Evolutionary conservation across 2,329 filamentous ascomycete genomes (phyloP), one percentile per base, ranked within the genome.

Genomic region (Gyromitra esculenta): DNA sequence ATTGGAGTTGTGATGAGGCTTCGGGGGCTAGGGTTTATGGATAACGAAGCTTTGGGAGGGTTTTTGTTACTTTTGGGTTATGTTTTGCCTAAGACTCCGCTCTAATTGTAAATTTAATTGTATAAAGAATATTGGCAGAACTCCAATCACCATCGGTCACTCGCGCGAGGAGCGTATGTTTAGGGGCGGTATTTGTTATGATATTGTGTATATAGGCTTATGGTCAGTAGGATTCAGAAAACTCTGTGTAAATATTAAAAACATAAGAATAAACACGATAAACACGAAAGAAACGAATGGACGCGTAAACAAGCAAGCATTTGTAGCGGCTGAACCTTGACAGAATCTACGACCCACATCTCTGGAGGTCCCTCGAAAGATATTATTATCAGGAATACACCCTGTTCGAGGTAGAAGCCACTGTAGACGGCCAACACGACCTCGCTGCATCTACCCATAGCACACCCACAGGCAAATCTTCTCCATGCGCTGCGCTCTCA

Each of bases 31-130:
- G 62, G 13, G 43, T 35, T 41, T 31, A 9, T 66, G n/a, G 63
- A n/a, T 18, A 56, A n/a, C 18, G 25, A 37, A 39, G 4, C 18
- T 4, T 48, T 54, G n/a, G 25, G 25, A 4, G 7, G 25, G 18
- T 15, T 57, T 37, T 11, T 37, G 25, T 5, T 5, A n/a, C 18
- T 60, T 60, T 41, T 39, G 31, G 18, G n/a, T 21, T 41, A 11
- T 63, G 52, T 48, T 57, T 48, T 57, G 4, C 39, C 8, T 41
- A 21, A 21, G 54, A 68, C 66, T 69, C 66, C 66, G 35, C 66
- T 69, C 66, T 60, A 50, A 35, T 59, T 69, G 54, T 60, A 69
- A 39, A 50, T 69, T 69, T 69, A 69, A 60, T 69, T 69, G 66
- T 69, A 60, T 18, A 69, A 39, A 69, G 15, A 50, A 11, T 13